Evolutionary conservation across 2,329 filamentous ascomycete species (phyloP).

Genomic region (Neobulgaria alba): DNA sequence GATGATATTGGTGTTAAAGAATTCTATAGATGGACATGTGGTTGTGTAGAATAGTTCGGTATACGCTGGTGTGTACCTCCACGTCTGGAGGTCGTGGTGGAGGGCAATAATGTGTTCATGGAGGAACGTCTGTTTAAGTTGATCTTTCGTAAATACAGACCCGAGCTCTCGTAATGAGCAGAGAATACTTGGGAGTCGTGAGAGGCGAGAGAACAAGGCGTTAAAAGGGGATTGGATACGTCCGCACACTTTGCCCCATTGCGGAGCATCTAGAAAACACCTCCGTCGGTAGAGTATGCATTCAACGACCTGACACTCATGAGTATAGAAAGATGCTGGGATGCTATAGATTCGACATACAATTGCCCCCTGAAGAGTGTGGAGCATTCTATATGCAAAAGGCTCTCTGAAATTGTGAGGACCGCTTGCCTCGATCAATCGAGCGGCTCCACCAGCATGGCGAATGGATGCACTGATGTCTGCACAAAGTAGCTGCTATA

Average conservation of each 20-base stretch:
- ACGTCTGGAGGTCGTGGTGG: neutral
- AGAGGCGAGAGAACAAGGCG: constrained; percentile 1
- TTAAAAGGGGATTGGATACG: neutral
- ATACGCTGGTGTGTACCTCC: neutral
- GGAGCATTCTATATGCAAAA: constrained; percentile 1
- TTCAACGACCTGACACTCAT: neutral
- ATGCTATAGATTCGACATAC: neutral
- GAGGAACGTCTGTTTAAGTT: neutral
- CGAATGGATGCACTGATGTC: neutral
- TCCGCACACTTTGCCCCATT: neutral
- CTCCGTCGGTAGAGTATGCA: neutral
- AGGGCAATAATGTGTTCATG: neutral
- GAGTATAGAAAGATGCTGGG: neutral
- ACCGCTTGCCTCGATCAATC: constrained; percentile 1
- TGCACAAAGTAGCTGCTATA: constrained; percentile 1
- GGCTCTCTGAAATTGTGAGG: neutral
- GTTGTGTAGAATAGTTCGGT: constrained; percentile 1
- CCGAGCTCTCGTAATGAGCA: neutral
- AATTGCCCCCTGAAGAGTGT: constrained; percentile 1
- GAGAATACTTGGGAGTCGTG: neutral
- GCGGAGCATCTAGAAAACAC: neutral
- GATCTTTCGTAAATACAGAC: neutral
- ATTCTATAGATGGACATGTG: neutral
- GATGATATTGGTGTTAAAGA: neutral
- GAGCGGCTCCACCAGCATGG: constrained; percentile 1